Evolutionary conservation across 208 protist genomes (phyloP).

Genomic region (Perkinsela sp.): DNA sequence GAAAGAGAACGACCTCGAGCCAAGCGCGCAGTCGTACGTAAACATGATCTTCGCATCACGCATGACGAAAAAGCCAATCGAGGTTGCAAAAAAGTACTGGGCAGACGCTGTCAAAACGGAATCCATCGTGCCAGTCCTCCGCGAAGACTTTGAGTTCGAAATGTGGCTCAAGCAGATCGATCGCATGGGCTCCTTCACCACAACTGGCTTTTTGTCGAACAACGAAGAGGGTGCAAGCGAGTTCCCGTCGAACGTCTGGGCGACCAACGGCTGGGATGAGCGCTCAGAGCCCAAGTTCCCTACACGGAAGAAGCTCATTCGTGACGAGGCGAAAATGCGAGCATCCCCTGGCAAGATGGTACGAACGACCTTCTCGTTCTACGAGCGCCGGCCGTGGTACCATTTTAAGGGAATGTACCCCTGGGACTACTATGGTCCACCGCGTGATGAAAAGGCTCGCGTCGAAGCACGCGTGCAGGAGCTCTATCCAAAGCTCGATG

Average conservation of each 20-base stretch:
- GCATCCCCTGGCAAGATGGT: constrained; percentile 8
- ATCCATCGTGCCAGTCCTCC: constrained; percentile 27
- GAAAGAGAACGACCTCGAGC: constrained; percentile 18
- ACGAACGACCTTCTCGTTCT: background rate
- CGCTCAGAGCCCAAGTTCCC: constrained; percentile 43
- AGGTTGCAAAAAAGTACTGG: constrained; percentile 33
- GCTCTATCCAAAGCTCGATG: background rate
- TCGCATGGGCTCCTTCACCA: constrained; percentile 50
- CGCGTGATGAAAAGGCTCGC: background rate
- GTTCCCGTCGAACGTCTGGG: constrained; percentile 58
- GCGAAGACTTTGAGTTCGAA: constrained; percentile 49
- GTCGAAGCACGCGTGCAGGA: background rate
- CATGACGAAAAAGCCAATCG: constrained; percentile 16
- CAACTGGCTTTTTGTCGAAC: constrained; percentile 25
- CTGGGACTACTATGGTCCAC: background rate
- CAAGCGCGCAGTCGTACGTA: constrained; percentile 54
- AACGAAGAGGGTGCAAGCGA: constrained; percentile 42
- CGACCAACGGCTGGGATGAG: constrained; percentile 44
- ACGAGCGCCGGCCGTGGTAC: background rate
- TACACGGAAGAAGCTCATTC: constrained; percentile 20
- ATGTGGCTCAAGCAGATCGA: constrained; percentile 70
- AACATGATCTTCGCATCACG: constrained; percentile 62
- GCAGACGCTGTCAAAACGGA: constrained; percentile 20
- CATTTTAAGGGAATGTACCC: background rate
- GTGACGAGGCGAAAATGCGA: constrained; percentile 23